A percentile compares a stretch with the other conserved stretches of the same genome.
phyloP scores from a whole-genome alignment of 2,329 filamentous ascomycete genomes.

The Fusarium sp. region DNA sequence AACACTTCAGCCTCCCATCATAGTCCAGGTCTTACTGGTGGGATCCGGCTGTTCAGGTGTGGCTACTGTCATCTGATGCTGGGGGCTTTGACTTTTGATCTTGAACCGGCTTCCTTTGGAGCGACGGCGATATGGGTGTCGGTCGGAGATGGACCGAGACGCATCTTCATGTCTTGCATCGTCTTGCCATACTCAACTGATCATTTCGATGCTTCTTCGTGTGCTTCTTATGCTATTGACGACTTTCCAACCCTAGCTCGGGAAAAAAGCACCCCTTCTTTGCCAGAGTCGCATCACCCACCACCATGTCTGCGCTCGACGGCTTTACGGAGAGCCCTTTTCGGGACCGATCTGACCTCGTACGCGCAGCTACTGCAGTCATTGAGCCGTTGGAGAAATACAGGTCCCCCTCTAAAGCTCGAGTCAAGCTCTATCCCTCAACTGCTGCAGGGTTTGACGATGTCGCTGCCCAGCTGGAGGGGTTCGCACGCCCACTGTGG shows the following conservation, averaged over 20 bases:
- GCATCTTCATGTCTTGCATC: not conserved
- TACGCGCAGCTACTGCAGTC: slow-evolving; percentile 48
- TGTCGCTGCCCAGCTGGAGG: slow-evolving; percentile 55
- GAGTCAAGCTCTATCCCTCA: slow-evolving; percentile 49
- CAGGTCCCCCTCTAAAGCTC: slow-evolving; percentile 48
- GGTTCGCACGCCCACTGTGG: slow-evolving; percentile 54
- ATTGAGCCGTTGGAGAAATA: slow-evolving; percentile 47
- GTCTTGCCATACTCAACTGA: not conserved
- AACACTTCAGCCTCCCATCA: not conserved
- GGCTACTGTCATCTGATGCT: not conserved
- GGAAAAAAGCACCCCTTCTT: too few relatives aligned
- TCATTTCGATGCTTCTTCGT: too few relatives aligned
- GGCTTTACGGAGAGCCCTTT: slow-evolving; percentile 55
- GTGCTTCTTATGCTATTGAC: too few relatives aligned
- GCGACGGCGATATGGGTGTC: not conserved
- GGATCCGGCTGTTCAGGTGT: not conserved
- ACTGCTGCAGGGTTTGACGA: slow-evolving; percentile 56
- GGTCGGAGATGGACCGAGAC: not conserved
- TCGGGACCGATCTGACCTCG: slow-evolving; percentile 47
- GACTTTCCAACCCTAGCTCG: not conserved
- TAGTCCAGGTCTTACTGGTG: not conserved
- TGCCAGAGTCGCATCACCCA: not conserved
- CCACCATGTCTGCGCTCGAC: slow-evolving; percentile 48
- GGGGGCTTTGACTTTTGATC: not conserved
- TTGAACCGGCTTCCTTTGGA: not conserved